phyloP scores from a whole-genome alignment of 495 filamentous ascomycete species.

The Neurospora intermedia region DNA sequence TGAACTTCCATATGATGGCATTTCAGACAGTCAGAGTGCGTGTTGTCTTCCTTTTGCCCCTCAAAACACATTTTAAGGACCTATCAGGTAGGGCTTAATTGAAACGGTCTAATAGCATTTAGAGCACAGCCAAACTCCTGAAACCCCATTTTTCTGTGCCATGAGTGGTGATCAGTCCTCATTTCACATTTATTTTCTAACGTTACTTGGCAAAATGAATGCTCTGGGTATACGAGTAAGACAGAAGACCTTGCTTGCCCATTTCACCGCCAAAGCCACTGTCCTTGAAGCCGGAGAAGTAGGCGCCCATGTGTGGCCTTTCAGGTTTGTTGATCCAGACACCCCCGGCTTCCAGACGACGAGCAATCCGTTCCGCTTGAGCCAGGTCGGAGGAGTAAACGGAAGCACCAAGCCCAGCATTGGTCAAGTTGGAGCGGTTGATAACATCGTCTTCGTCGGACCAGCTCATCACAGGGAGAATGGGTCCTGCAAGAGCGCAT shows the following conservation, averaged over 20 bases:
- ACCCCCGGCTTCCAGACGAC: conserved; percentile 41
- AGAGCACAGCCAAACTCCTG: neutral
- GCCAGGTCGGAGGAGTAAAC: conserved; percentile 44
- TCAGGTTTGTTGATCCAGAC: conserved; percentile 51
- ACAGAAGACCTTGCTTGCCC: conserved; percentile 45
- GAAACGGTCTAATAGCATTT: neutral
- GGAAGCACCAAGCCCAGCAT: conserved; percentile 46
- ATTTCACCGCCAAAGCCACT: conserved; percentile 57
- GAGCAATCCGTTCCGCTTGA: conserved; percentile 39
- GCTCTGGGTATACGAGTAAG: conserved; percentile 49
- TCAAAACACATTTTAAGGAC: neutral
- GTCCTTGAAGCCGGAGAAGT: conserved; percentile 56
- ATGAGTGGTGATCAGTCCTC: neutral
- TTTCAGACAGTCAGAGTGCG: neutral
- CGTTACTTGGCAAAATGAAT: conserved; percentile 29
- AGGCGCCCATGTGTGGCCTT: conserved; percentile 38
- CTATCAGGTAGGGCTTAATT: neutral
- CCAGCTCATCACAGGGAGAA: conserved; percentile 48
- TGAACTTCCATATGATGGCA: neutral
- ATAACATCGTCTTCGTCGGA: conserved; percentile 48
- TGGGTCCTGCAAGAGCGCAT: conserved; percentile 21
- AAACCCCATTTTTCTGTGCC: neutral
- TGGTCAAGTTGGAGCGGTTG: conserved; percentile 42
- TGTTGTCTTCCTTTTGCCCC: neutral
- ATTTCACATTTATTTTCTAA: neutral